Percentiles rank a stretch among this genome's conserved stretches.
Conservation (phyloP, 2,329 filamentous ascomycete species). For the Helotiales sp. region DNA sequence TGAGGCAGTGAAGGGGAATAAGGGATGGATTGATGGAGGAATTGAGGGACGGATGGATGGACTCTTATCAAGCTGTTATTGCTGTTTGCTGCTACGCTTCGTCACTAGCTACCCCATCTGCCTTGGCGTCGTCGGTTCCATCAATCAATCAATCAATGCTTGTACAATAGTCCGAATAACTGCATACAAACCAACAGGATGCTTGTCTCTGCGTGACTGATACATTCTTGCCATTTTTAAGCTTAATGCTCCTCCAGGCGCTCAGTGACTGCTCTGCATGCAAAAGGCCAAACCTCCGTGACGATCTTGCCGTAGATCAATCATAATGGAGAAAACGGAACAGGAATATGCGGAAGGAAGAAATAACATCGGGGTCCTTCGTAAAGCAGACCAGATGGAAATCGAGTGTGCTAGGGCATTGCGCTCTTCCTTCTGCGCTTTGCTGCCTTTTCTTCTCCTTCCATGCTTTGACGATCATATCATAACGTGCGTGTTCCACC, state of each 20-base stretch:
- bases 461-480: background rate
- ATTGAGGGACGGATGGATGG: constrained; percentile 16
- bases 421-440: too few relatives aligned
- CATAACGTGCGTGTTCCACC: background rate
- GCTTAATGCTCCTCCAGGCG: too few relatives aligned
- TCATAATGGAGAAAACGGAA: too few relatives aligned
- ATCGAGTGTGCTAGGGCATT: too few relatives aligned
- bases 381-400: too few relatives aligned
- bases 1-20: background rate
- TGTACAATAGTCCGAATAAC: constrained; percentile 39
- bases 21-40: constrained; percentile 14
- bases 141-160: constrained; percentile 30
- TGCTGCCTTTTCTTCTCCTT: background rate
- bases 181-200: constrained; percentile 41
- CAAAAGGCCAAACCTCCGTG: too few relatives aligned
- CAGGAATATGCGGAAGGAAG: too few relatives aligned
- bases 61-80: constrained; percentile 20
- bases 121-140: constrained; percentile 24
- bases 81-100: constrained; percentile 19
- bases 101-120: constrained; percentile 18
- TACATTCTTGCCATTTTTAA: background rate
- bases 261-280: too few relatives aligned
- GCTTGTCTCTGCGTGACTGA: background rate
- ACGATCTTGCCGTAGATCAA: too few relatives aligned
- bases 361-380: too few relatives aligned